Evolutionary conservation across 495 filamentous ascomycete genomes (phyloP).

Genomic region (Massariosphaeria phaeospora): DNA sequence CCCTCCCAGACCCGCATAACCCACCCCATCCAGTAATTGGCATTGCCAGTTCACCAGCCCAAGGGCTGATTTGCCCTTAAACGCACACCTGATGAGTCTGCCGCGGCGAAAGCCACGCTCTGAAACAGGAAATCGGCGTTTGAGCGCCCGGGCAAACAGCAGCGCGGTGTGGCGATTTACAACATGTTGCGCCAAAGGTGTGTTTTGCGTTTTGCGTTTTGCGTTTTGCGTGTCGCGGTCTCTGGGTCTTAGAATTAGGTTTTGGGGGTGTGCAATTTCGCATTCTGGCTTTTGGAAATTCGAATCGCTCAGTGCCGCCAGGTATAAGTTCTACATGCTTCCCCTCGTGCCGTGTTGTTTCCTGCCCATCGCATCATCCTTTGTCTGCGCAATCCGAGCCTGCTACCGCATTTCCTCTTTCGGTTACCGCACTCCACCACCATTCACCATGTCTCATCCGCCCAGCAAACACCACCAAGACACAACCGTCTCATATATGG

Average conservation of each 20-base stretch:
- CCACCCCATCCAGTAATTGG: not conserved
- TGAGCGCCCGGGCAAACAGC: too few relatives aligned
- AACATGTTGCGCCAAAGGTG: too few relatives aligned
- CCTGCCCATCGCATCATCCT: not conserved
- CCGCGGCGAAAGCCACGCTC: too few relatives aligned
- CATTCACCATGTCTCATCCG: not conserved
- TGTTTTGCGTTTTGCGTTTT: too few relatives aligned
- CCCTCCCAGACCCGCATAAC: not conserved
- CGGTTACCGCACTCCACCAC: not conserved
- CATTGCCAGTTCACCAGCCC: not conserved
- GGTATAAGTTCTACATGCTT: not conserved
- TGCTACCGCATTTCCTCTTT: not conserved
- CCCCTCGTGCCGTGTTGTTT: not conserved
- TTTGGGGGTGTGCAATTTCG: not conserved
- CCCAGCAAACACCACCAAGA: not conserved
- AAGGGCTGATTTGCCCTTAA: not conserved
- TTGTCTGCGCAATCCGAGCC: not conserved
- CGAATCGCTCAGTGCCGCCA: not conserved
- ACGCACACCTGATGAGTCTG: conserved; percentile 1
- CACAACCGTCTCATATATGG: not conserved
- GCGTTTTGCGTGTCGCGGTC: not conserved
- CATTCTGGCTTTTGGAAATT: not conserved
- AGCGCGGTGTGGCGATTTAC: too few relatives aligned
- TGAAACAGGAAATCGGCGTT: too few relatives aligned
- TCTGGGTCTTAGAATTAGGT: not conserved